Base-by-base conservation (phyloP, 2,329 filamentous ascomycete species). In the Diaporthe caulivora region DNA sequence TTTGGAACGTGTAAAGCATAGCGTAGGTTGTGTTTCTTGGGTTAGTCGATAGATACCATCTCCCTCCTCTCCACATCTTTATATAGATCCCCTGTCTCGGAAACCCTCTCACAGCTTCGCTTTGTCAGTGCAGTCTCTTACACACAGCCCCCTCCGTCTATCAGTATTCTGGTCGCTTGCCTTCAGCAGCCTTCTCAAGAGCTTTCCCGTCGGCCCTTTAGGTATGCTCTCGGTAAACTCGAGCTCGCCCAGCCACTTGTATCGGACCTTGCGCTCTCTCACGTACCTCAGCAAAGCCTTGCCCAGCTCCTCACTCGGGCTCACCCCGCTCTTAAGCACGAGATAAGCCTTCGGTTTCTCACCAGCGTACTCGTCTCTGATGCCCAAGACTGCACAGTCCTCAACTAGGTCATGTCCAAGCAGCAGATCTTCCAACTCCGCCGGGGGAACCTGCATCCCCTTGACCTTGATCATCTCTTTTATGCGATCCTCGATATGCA, bases 321-420 rank as follows among this genome's bases (percentile, higher is more conserved):
- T 75, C 42, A 29, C 24, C 51, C 26, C 70, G 34, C 11, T 26
- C 70, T 86, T 86, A 64, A 82, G 80, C n/a, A 90, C 86, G n/a
- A 92, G 83, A 78, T 91, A 92, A 13, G 90, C 90, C 49, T 89
- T 84, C 26, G 90, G 90, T n/a, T 84, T 80, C 78, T 92, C 90
- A 68, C 90, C 88, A 53, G 86, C 85, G 42, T 87, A 87, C 9
- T 88, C 82, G 60, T 77, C 80, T 3, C 80, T 82, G 10, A 90
- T 84, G 0, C 90, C 90, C 58, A 92, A 87, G 4, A 92, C 89
- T 6, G 89, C 90, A 42, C 84, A 90, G 79, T 92, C 91, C 70
- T 87, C 86, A 40, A 92, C 84, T n/a, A 74, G 72, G 2, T 76
- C 76, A 51, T 81, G 76, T 15, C 80, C 78, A 9, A 81, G 71